phyloP scores from a whole-genome alignment of 352 stramenopile genomes.

The Aphanomyces cochlioides region DNA sequence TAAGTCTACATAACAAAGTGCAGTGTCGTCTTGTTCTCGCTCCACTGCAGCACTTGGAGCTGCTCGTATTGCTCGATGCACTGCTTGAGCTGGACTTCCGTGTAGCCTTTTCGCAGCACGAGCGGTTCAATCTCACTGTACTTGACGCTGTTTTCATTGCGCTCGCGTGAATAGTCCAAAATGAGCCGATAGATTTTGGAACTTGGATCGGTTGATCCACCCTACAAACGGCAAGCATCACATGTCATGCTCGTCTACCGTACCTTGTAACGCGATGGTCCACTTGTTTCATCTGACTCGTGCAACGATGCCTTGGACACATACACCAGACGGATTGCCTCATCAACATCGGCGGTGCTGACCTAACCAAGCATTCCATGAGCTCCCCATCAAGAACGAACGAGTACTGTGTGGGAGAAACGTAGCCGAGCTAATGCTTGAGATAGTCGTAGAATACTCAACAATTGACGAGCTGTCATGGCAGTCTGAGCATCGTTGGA shows the following conservation, averaged over 20 bases:
- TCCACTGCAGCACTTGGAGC: conserved; percentile 82
- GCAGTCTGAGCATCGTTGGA: conserved; percentile 91
- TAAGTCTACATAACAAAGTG: conserved; percentile 61
- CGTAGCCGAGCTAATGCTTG: conserved; percentile 95
- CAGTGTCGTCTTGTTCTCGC: conserved; percentile 65
- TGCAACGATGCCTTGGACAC: conserved; percentile 96
- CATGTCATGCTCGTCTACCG: too few relatives aligned
- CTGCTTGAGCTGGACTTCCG: conserved; percentile 89
- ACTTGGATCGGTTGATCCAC: conserved; percentile 79
- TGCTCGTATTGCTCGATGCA: conserved; percentile 94
- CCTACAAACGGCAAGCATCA: too few relatives aligned
- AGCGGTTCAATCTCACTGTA: conserved; percentile 92
- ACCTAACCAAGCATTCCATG: conserved; percentile 57
- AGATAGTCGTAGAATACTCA: conserved; percentile 98
- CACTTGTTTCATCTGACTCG: conserved; percentile 51
- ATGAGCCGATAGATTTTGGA: conserved; percentile 95
- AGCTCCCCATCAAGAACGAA: background rate
- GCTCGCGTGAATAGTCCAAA: conserved; percentile 87
- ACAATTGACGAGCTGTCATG: conserved; percentile 98
- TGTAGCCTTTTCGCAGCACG: conserved; percentile 96
- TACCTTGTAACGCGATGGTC: conserved; percentile 32
- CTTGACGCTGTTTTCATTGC: conserved; percentile 51
- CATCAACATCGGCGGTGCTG: conserved; percentile 96
- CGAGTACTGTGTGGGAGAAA: conserved; percentile 77
- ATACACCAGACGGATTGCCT: conserved; percentile 95